These are phyloP conservation scores for Coniosporium tulheliwenetii DNA, from an alignment of 2,329 filamentous ascomycete genomes.

Conservation along the genomic window DNA sequence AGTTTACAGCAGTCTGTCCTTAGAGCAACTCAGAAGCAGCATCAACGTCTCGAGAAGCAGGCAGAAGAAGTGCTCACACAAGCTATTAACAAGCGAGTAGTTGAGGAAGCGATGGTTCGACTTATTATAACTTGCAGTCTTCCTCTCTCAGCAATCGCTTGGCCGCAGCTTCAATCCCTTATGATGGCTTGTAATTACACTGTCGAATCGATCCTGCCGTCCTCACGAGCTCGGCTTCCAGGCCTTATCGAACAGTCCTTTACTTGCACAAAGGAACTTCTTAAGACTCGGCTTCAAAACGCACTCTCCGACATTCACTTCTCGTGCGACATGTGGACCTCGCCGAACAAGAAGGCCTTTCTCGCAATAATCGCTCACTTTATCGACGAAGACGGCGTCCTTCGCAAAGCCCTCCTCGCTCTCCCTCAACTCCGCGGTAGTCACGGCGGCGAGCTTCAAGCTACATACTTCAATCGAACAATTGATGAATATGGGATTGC, in stretches of 20 bases:
- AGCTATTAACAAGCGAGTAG: neutral
- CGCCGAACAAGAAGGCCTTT: too few species aligned
- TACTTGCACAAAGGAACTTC: neutral
- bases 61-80: neutral
- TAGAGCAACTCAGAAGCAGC: neutral
- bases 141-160: too few species aligned
- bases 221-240: neutral
- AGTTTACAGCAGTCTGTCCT: too few species aligned
- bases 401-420: too few species aligned
- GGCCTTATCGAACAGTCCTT: neutral
- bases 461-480: neutral
- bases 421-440: neutral
- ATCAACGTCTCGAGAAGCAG: neutral
- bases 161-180: neutral
- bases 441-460: neutral
- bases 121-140: neutral
- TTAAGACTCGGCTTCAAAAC: neutral
- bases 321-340: too few species aligned
- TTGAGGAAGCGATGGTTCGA: neutral
- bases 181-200: too few species aligned
- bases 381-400: too few species aligned
- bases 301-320: too few species aligned
- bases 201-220: neutral
- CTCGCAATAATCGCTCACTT: too few species aligned
- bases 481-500: neutral